These are phyloP conservation scores for Exophiala oligosperma DNA, from an alignment of 2,329 filamentous ascomycete species.

Conservation along the genomic window DNA sequence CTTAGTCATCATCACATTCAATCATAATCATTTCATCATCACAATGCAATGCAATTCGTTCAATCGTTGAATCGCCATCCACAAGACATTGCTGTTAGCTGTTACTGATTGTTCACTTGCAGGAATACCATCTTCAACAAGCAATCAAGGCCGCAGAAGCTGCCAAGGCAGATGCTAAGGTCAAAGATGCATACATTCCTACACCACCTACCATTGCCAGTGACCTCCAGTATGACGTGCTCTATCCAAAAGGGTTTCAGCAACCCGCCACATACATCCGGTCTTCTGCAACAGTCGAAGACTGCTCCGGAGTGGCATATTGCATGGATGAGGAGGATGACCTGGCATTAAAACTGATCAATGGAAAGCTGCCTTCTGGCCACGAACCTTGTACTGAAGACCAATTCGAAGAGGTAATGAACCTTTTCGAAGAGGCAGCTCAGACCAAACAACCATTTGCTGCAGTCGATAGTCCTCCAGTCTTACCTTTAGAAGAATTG, in stretches of 20 bases:
- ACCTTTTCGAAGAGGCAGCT: constrained; percentile 88
- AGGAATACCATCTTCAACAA: constrained; percentile 96
- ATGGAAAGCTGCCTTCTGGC: constrained; percentile 67
- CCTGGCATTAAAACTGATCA: constrained; percentile 78
- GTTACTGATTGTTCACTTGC: constrained; percentile 22
- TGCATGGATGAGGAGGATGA: constrained; percentile 93
- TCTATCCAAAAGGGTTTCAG: constrained; percentile 77
- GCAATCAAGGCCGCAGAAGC: constrained; percentile 66
- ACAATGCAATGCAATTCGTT: constrained; percentile 3
- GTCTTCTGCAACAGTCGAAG: constrained; percentile 96
- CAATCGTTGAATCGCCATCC: constrained; percentile 19
- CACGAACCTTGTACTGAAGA: constrained; percentile 73
- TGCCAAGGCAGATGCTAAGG: constrained; percentile 57
- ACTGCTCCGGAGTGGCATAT: constrained; percentile 87
- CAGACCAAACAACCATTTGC: constrained; percentile 83
- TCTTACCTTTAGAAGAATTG: constrained; percentile 73
- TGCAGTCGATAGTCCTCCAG: constrained; percentile 81
- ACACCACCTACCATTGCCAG: constrained; percentile 65
- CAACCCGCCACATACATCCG: constrained; percentile 93
- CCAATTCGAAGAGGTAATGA: constrained; percentile 91
- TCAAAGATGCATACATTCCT: constrained; percentile 65
- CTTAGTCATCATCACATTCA: constrained; percentile 18
- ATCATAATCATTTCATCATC: constrained; percentile 11
- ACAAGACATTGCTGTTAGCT: neutral
- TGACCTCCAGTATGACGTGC: constrained; percentile 78